Evolutionary conservation across 306 rosid genomes (phyloP).

Genomic region (Prunus salicina): DNA sequence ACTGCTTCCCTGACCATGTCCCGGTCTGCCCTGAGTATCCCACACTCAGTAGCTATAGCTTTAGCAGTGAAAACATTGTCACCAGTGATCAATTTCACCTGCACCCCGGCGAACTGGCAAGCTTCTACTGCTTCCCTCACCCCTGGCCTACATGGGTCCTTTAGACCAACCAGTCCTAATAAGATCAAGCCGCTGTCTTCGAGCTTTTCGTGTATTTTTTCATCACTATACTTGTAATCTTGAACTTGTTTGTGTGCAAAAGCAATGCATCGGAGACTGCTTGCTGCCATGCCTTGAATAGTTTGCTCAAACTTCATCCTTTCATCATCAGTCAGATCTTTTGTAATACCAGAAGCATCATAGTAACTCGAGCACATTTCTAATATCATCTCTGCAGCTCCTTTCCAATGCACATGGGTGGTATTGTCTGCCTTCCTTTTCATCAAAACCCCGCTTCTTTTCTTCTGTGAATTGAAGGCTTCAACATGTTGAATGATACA

Average conservation of each 20-base stretch:
- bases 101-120: conserved; percentile 26
- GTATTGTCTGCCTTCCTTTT: conserved; percentile 23
- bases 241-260: conserved; percentile 31
- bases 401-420: conserved; percentile 43
- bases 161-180: conserved; percentile 28
- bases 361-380: conserved; percentile 35
- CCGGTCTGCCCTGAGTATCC: conserved; percentile 16
- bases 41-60: conserved; percentile 35
- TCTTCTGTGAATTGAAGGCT: conserved; percentile 43
- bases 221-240: not conserved
- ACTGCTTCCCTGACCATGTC: conserved; percentile 13
- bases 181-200: conserved; percentile 22
- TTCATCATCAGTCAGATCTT: conserved; percentile 13
- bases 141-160: conserved; percentile 32
- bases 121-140: conserved; percentile 28
- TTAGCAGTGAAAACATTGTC: conserved; percentile 32
- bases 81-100: conserved; percentile 33
- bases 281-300: conserved; percentile 39
- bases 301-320: conserved; percentile 12
- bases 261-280: conserved; percentile 38
- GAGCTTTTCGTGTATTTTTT: not conserved
- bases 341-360: conserved; percentile 19
- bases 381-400: conserved; percentile 34
- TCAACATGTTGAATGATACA: conserved; percentile 29
- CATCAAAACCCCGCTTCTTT: conserved; percentile 31